Base-by-base conservation (phyloP, 345 rosid genomes). In the Melastoma malabathricum region DNA sequence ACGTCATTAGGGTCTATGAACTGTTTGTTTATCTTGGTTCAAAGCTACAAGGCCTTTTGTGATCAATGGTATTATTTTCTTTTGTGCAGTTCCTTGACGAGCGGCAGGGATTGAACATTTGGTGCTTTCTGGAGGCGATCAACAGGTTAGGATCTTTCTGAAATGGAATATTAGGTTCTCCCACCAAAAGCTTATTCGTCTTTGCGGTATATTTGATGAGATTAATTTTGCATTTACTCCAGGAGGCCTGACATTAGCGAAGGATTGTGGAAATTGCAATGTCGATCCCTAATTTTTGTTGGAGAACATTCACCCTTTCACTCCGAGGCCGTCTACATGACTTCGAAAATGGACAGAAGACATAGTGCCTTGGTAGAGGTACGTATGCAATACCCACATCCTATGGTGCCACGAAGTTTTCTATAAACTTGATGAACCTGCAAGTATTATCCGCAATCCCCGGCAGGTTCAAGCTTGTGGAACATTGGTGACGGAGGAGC, bases 401-500 rank as follows among this genome's bases (percentile, higher is more conserved):
- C 41, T 58, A 7, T 49, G 10, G 18, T 45, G 39, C 38, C 47
- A 48, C 55, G 14, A 18, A 8, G 18, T 59, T 23, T n/a, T n/a
- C n/a, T 56, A 31, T 5, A 25, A 16, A n/a, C 17, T 29, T 56
- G 22, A 29, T 18, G 23, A 5, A 7, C 7, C 12, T 8, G 29
- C 2, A 49, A 50, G 23, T 13, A 50, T 27, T 34, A 50, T 50
- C 43, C n/a, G 54, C 18, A 51, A n/a, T n/a, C n/a, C n/a, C 51
- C 27, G 55, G 27, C 75, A 89, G 97, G 98, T 90, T 55, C 93
- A 81, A 68, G 95, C 82, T 56, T 87, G 97, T 63, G 98, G 98
- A 45, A 86, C 98, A 0, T 59, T 84, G 80, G 98, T 92, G 64
- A 92, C 93, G 0, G 90, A 92, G 76, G 98, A 87, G 59, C 97